These are phyloP conservation scores for Polyporus tsugae DNA, from an alignment of 1,284 basidiomycete genomes.

Conservation along the genomic window DNA sequence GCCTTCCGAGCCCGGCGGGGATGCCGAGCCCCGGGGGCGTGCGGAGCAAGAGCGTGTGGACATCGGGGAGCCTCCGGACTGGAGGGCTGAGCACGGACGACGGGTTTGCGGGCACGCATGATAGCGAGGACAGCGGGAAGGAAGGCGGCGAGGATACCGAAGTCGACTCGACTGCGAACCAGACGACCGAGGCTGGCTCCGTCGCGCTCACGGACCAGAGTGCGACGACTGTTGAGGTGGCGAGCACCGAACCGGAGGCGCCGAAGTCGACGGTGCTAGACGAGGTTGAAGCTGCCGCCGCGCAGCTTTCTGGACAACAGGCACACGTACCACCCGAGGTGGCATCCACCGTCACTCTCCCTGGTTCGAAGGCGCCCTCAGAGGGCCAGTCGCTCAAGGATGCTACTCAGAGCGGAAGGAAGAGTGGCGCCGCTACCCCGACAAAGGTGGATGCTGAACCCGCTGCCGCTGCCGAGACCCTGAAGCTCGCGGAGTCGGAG, in stretches of 20 bases:
- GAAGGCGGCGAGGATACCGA: conserved; percentile 2
- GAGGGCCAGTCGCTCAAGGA: conserved; percentile 25
- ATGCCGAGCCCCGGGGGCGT: conserved; percentile 48
- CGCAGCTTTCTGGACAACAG: conserved; percentile 23
- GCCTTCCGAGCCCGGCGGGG: conserved; percentile 44
- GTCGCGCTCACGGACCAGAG: conserved; percentile 14
- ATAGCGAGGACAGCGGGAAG: conserved; percentile 10
- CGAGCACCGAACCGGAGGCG: conserved; percentile 6
- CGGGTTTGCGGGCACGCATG: conserved; percentile 26
- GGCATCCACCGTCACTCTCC: conserved; percentile 23
- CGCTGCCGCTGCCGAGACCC: neutral
- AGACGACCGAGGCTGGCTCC: conserved; percentile 10
- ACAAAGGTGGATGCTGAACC: conserved; percentile 22
- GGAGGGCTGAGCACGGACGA: conserved; percentile 53
- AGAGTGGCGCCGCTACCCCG: conserved; percentile 29
- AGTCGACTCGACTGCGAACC: conserved; percentile 10
- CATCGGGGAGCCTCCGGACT: conserved; percentile 60
- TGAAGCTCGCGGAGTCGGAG: neutral
- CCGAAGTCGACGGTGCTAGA: neutral
- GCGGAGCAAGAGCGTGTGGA: conserved; percentile 64
- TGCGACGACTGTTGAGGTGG: neutral
- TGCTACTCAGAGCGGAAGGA: conserved; percentile 9
- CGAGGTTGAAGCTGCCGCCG: conserved; percentile 4
- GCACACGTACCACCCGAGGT: conserved; percentile 8
- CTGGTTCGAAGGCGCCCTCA: conserved; percentile 26